These are phyloP conservation scores for Nicotiana otophora DNA, from an alignment of 257 asterid species.

Conservation along the genomic window DNA sequence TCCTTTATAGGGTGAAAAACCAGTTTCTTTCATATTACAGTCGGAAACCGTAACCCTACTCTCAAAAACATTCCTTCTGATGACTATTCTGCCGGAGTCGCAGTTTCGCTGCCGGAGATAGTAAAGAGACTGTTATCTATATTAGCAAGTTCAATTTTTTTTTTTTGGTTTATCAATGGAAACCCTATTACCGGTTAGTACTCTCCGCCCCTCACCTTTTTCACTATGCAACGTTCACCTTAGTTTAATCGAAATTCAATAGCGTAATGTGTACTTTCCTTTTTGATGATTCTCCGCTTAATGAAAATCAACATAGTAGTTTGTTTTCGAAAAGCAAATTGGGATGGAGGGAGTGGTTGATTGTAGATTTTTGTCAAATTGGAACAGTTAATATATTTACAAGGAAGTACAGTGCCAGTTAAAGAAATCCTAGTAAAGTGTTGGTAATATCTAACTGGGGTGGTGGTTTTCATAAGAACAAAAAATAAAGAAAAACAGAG, in stretches of 20 bases:
- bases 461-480: not conserved
- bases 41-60: not conserved
- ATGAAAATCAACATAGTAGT: not conserved
- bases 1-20: too few relatives aligned
- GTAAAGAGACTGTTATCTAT: not conserved
- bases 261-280: not conserved
- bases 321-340: not conserved
- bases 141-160: not conserved
- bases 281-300: not conserved
- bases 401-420: not conserved
- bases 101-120: not conserved
- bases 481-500: not conserved
- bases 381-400: not conserved
- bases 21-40: too few relatives aligned
- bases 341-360: not conserved
- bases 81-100: not conserved
- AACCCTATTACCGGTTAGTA: slow-evolving; percentile 4
- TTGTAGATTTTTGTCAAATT: not conserved
- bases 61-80: not conserved
- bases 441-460: not conserved
- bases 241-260: not conserved
- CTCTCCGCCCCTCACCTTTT: not conserved
- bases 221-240: not conserved
- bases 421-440: not conserved
- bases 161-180: not conserved